Percentiles rank a stretch among this genome's conserved stretches.
Evolutionary conservation across 192 early-diverging fungal genomes (phyloP).

Genomic region (Entomortierella beljakovae): DNA sequence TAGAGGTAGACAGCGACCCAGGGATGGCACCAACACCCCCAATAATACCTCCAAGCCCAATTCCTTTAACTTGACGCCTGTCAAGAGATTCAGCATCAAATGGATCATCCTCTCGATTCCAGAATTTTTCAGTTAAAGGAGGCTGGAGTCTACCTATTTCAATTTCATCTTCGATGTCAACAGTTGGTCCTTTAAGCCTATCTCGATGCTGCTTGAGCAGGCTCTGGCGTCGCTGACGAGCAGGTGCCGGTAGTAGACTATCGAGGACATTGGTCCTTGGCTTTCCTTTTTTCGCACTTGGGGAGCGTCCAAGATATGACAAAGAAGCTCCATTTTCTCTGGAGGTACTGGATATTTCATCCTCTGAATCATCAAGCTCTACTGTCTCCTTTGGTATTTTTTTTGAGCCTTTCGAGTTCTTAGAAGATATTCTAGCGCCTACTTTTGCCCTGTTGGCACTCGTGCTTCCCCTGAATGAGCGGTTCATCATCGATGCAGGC

Average conservation of each 20-base stretch:
- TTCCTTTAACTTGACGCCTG: constrained; percentile 38
- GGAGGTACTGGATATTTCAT: constrained; percentile 3
- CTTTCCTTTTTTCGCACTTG: constrained; percentile 7
- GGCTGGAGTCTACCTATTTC: constrained; percentile 9
- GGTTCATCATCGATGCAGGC: constrained; percentile 40
- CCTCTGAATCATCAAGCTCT: constrained; percentile 30
- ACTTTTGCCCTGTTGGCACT: constrained; percentile 4
- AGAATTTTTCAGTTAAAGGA: constrained; percentile 31
- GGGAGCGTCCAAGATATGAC: not conserved
- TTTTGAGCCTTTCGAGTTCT: not conserved
- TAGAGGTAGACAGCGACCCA: constrained; percentile 29
- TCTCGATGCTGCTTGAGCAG: not conserved
- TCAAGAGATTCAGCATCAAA: constrained; percentile 36
- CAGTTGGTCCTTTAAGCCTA: not conserved
- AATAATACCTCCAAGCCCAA: constrained; percentile 42
- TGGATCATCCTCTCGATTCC: constrained; percentile 43
- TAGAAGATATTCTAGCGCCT: not conserved
- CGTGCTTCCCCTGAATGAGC: constrained; percentile 6
- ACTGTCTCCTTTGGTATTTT: constrained; percentile 10
- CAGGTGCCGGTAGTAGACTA: constrained; percentile 8
- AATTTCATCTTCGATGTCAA: constrained; percentile 19
- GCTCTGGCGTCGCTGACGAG: constrained; percentile 11
- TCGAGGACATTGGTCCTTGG: constrained; percentile 11
- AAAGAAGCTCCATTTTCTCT: not conserved
- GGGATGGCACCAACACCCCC: constrained; percentile 46